Evolutionary conservation across 2,329 filamentous ascomycete genomes (phyloP).

Genomic region (Penicillium sp.): DNA sequence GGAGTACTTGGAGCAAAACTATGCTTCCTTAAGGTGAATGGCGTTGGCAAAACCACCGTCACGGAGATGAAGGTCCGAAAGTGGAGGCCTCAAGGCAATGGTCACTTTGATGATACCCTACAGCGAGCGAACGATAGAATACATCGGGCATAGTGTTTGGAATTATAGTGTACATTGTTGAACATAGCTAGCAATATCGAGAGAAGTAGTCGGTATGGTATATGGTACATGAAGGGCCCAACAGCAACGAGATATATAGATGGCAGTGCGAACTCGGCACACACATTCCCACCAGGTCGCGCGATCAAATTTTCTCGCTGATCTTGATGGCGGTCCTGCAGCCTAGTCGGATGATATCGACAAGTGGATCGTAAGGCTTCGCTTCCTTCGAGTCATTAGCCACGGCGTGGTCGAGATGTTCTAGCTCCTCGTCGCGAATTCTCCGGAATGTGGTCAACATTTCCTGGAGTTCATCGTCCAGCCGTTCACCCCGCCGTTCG

Average conservation of each 20-base stretch:
- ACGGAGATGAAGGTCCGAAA: not conserved
- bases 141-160: not conserved
- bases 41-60: not conserved
- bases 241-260: not conserved
- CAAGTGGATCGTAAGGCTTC: conserved; percentile 83
- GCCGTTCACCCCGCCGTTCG: conserved; percentile 72
- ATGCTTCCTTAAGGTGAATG: not conserved
- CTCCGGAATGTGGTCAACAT: conserved; percentile 72
- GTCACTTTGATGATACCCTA: conserved; percentile 25
- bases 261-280: not conserved
- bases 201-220: not conserved
- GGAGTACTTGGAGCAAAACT: conserved; percentile 50
- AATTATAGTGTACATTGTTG: conserved; percentile 5
- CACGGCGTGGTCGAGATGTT: conserved; percentile 93
- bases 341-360: conserved; percentile 81
- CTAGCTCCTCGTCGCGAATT: conserved; percentile 92
- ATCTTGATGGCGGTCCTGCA: conserved; percentile 93
- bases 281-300: no score
- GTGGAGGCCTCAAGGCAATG: not conserved
- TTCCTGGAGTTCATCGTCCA: conserved; percentile 72
- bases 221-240: conserved; percentile 4
- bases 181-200: not conserved
- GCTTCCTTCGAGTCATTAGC: conserved; percentile 90
- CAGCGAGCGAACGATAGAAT: conserved; percentile 9
- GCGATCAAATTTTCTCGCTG: conserved; percentile 51